Conservation (phyloP, 768 basidiomycete genomes). For the Hydnomerulius pinastri region DNA sequence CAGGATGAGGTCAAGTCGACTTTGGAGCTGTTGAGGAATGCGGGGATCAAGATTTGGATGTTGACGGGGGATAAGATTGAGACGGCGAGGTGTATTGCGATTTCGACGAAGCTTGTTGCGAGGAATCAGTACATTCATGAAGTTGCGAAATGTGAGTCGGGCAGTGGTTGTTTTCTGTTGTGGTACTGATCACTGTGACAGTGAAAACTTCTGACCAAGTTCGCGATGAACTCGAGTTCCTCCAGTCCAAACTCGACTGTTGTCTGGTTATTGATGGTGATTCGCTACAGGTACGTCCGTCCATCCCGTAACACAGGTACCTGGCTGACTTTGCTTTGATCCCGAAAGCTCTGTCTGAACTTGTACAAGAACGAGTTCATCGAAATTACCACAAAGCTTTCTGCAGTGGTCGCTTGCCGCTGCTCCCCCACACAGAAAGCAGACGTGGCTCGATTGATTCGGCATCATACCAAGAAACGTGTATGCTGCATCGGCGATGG, state of each 20-base stretch:
- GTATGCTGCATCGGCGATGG: conserved; percentile 99
- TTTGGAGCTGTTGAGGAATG: conserved; percentile 89
- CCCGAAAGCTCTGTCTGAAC: conserved; percentile 78
- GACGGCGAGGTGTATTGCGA: conserved; percentile 97
- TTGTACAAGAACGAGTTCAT: conserved; percentile 94
- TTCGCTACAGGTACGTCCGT: conserved; percentile 75
- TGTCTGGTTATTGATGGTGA: conserved; percentile 99
- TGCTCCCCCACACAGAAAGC: conserved; percentile 99
- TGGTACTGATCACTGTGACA: conserved; percentile 33
- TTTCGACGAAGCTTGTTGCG: conserved; percentile 94
- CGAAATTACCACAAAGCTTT: conserved; percentile 92
- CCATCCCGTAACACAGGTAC: neutral
- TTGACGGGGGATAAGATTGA: conserved; percentile 99
- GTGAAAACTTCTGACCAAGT: conserved; percentile 85
- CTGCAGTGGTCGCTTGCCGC: conserved; percentile 95
- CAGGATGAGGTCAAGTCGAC: conserved; percentile 97
- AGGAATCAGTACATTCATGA: conserved; percentile 98
- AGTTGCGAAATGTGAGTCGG: conserved; percentile 75
- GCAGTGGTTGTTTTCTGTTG: neutral
- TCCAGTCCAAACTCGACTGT: conserved; percentile 93
- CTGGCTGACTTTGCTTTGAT: neutral
- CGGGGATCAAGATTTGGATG: conserved; percentile 99
- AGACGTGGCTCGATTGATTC: conserved; percentile 92
- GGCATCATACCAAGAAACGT: conserved; percentile 86
- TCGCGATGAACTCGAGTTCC: conserved; percentile 86